phyloP scores from a whole-genome alignment of 257 asterid species.

The Cruciata laevipes region DNA sequence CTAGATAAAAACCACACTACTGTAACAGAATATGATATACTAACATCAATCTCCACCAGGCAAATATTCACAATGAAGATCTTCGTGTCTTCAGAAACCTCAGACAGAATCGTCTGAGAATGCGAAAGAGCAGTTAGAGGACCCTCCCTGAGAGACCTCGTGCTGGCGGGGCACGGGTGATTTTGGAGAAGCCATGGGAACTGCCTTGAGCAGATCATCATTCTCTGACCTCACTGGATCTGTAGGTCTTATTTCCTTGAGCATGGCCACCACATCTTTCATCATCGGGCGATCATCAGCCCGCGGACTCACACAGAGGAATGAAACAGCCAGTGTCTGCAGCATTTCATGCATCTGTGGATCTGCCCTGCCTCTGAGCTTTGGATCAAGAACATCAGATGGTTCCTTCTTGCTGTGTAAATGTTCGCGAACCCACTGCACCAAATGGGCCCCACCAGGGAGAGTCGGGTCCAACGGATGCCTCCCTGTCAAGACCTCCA shows the following conservation, averaged over 20 bases:
- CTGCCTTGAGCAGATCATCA: slow-evolving; percentile 47
- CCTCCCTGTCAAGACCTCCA: slow-evolving; percentile 91
- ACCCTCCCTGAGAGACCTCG: slow-evolving; percentile 50
- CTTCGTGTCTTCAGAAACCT: slow-evolving; percentile 7
- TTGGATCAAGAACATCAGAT: slow-evolving; percentile 67
- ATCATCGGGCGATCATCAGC: slow-evolving; percentile 75
- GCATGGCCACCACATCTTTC: slow-evolving; percentile 97
- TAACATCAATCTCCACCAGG: slow-evolving; percentile 18
- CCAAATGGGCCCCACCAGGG: slow-evolving; percentile 79
- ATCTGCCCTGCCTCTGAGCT: slow-evolving; percentile 84
- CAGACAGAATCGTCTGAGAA: slow-evolving; percentile 72
- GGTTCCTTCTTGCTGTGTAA: slow-evolving; percentile 57
- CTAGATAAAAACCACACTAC: slow-evolving; percentile 21
- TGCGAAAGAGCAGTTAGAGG: slow-evolving; percentile 78
- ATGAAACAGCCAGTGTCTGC: slow-evolving; percentile 82
- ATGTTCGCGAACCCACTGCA: slow-evolving; percentile 79
- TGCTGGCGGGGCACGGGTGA: slow-evolving; percentile 35
- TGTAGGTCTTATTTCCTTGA: slow-evolving; percentile 58
- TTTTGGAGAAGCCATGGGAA: slow-evolving; percentile 28
- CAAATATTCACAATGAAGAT: slow-evolving; percentile 25
- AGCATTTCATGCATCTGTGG: slow-evolving; percentile 96
- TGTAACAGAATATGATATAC: slow-evolving; percentile 13
- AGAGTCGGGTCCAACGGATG: slow-evolving; percentile 90
- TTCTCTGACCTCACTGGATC: slow-evolving; percentile 47
- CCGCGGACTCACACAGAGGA: slow-evolving; percentile 63